A percentile compares a stretch with the other conserved stretches of the same genome.
Conservation (phyloP, 1,284 basidiomycete species). For the Apiotrichum veenhuisii region DNA sequence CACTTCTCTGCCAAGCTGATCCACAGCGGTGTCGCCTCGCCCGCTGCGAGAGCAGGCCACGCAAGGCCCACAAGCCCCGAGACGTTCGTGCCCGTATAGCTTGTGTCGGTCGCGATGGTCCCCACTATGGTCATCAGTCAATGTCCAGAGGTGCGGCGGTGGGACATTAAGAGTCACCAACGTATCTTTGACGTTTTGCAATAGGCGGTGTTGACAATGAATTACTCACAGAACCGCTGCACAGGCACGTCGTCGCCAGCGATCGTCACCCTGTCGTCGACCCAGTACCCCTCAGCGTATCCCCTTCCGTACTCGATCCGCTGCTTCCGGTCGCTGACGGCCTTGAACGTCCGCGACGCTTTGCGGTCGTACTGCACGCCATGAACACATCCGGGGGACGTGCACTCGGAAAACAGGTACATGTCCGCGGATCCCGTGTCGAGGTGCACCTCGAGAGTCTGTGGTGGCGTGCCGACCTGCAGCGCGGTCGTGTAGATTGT, state of each 20-base stretch:
- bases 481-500: slow-evolving; percentile 40
- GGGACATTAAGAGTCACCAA: too few relatives aligned
- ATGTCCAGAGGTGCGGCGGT: too few relatives aligned
- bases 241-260: slow-evolving; percentile 68
- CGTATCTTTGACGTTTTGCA: too few relatives aligned
- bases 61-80: slow-evolving; percentile 54
- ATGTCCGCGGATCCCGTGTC: slow-evolving; percentile 55
- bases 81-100: slow-evolving; percentile 22
- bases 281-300: slow-evolving; percentile 65
- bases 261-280: slow-evolving; percentile 68
- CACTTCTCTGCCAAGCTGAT: slow-evolving; percentile 65
- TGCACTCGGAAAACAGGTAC: slow-evolving; percentile 35
- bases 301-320: slow-evolving; percentile 80
- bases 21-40: slow-evolving; percentile 53
- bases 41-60: slow-evolving; percentile 51
- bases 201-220: slow-evolving; percentile 19
- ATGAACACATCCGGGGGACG: slow-evolving; percentile 30
- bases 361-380: slow-evolving; percentile 31
- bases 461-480: slow-evolving; percentile 49
- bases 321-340: slow-evolving; percentile 53
- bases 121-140: slow-evolving; percentile 5
- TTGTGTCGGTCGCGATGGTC: slow-evolving; percentile 2
- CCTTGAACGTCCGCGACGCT: slow-evolving; percentile 33
- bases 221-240: slow-evolving; percentile 59
- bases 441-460: slow-evolving; percentile 52